A percentile compares a stretch with the other conserved stretches of the same genome.
Conservation (phyloP, 2,329 filamentous ascomycete genomes). For the Ascochyta lentis region DNA sequence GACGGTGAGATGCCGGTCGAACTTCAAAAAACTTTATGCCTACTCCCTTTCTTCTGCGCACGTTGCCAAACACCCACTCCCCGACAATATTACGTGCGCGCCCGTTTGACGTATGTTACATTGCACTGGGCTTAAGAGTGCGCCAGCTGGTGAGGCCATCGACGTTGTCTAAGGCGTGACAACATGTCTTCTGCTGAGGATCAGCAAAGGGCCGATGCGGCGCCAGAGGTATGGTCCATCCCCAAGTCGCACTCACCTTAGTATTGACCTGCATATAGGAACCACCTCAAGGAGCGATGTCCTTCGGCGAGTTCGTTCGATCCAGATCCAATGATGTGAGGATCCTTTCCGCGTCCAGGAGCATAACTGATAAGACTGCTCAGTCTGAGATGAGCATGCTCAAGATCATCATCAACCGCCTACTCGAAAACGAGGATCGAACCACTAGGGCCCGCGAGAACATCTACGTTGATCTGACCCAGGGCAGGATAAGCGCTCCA, state of each 20-base stretch:
- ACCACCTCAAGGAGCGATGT: background rate
- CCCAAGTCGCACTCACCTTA: background rate
- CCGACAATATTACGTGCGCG: background rate
- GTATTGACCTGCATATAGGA: background rate
- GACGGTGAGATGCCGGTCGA: background rate
- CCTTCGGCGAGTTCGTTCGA: background rate
- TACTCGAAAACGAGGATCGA: background rate
- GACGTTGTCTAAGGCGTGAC: background rate
- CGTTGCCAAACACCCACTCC: background rate
- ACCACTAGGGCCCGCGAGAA: background rate
- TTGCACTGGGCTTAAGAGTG: background rate
- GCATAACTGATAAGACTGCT: background rate
- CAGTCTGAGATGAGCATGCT: conserved; percentile 32
- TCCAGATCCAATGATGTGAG: background rate
- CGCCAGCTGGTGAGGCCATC: background rate
- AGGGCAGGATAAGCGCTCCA: background rate
- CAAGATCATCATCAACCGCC: conserved; percentile 41
- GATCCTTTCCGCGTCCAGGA: no score
- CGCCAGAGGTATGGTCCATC: background rate
- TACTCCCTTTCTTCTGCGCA: background rate
- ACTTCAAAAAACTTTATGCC: background rate
- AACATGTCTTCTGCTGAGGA: background rate
- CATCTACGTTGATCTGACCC: background rate
- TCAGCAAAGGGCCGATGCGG: conserved; percentile 1
- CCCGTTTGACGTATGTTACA: background rate